Evolutionary conservation across 495 filamentous ascomycete species (phyloP), one percentile per base, ranked within the genome.

Genomic region (Sordaria brevicollis): DNA sequence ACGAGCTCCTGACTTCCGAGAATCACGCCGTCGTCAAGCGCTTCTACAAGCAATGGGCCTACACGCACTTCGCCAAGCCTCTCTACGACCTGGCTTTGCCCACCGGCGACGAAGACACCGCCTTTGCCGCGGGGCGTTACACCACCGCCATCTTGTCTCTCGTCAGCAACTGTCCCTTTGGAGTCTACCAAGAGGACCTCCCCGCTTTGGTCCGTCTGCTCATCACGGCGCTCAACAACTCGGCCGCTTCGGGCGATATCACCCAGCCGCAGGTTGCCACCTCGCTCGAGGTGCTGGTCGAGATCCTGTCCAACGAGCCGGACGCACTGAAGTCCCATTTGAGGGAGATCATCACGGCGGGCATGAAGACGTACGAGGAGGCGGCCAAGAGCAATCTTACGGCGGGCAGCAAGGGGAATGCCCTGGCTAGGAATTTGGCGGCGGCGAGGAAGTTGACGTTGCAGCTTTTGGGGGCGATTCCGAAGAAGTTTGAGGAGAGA

Each of bases 181-280:
- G 73, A n/a, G 74, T 81, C 5, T 85, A 81, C 68, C 74, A 83
- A 25, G 78, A 80, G 21, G 82, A 84, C 39, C 65, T 77, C 2
- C 72, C 71, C 13, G 39, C 70, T 10, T 72, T 85, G 15, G 74
- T 81, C 11, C 77, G 78, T 1, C 71, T 84, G 0, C 75, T 80
- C 33, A 79, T 85, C 36, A 77, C 77, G 3, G 77, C 81, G 2
- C 69, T 83, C n/a, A 68, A 9, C 31, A 65, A 34, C 4, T 35
- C 43, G 25, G 35, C 49, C 6, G 36, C 69, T 6, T 71, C 73
- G 1, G 69, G 73, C 65, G 57, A 75, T 38, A 17, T 72, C 70
- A 54, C 69, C 57, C 38, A 65, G 68, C 5, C 73, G 70, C 69
- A 71, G 70, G 43, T 75, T 37, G 75, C 74, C 8, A 70, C 79